Conservation (phyloP, 2,329 filamentous ascomycete genomes). For the Cadophora sp. region DNA sequence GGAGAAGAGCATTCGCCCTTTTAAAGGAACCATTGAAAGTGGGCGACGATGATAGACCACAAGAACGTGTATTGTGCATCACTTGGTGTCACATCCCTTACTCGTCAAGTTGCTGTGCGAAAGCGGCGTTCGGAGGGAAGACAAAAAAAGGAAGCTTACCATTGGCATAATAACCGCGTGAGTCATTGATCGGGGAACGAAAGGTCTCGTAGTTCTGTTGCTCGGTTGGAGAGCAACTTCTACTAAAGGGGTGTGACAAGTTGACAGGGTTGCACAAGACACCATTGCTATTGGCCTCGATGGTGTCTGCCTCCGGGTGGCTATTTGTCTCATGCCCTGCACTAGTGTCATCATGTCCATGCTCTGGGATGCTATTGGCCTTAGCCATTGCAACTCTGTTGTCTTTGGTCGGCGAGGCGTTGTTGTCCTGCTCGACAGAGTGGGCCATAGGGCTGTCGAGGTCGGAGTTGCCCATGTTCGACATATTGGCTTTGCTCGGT, state of each 20-base stretch:
- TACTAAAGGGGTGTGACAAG: background rate
- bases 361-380: background rate
- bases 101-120: background rate
- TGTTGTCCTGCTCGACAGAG: conserved; percentile 4
- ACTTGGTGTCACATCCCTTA: background rate
- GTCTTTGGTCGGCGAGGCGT: background rate
- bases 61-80: background rate
- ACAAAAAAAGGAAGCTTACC: conserved; percentile 14
- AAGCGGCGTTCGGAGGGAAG: background rate
- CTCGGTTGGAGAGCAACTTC: background rate
- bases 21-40: background rate
- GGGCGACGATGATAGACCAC: background rate
- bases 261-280: background rate
- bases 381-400: background rate
- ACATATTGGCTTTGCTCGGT: background rate
- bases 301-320: background rate
- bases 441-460: background rate
- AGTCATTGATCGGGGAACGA: conserved; percentile 6
- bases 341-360: background rate
- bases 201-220: background rate
- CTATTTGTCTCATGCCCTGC: background rate
- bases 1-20: background rate
- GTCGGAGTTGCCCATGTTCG: background rate
- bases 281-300: background rate
- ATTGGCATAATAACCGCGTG: conserved; percentile 21